Percentiles rank a stretch among this genome's conserved stretches.
Conservation (phyloP, 345 rosid species). For the Erucastrum elatum region DNA sequence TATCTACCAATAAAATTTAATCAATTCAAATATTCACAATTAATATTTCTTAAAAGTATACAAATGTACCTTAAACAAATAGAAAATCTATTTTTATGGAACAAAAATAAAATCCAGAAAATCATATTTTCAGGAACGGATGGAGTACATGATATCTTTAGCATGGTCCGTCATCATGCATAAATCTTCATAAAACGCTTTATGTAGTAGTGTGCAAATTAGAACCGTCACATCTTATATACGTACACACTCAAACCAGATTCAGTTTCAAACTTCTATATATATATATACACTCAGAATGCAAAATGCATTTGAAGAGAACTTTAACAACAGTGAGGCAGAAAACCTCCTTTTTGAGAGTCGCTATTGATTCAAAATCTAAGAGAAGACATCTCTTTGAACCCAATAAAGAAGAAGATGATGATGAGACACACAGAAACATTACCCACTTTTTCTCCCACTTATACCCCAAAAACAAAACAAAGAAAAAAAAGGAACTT, state of each 20-base stretch:
- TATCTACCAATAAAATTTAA: too few species aligned
- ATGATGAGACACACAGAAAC: conserved; percentile 7
- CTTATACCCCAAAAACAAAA: conserved; percentile 23
- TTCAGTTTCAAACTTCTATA: not conserved
- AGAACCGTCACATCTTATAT: too few species aligned
- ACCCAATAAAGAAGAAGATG: not conserved
- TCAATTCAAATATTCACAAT: too few species aligned
- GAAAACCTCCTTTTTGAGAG: not conserved
- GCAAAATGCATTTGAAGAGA: not conserved
- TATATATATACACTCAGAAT: conserved; percentile 19
- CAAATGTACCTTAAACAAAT: too few species aligned
- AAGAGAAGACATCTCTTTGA: conserved; percentile 14
- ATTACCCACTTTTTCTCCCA: conserved; percentile 12
- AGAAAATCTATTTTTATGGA: too few species aligned
- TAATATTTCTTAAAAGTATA: too few species aligned
- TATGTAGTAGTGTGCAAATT: too few species aligned
- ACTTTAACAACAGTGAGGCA: conserved; percentile 18
- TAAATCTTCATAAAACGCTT: not conserved
- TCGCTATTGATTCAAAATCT: not conserved
- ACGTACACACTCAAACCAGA: not conserved
- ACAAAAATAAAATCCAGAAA: too few species aligned
- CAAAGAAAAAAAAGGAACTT: not conserved
- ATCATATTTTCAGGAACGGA: too few species aligned
- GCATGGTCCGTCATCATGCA: too few species aligned
- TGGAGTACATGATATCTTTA: too few species aligned